Evolutionary conservation across 495 filamentous ascomycete species (phyloP).

Genomic region (Aspergillus haitiensis): DNA sequence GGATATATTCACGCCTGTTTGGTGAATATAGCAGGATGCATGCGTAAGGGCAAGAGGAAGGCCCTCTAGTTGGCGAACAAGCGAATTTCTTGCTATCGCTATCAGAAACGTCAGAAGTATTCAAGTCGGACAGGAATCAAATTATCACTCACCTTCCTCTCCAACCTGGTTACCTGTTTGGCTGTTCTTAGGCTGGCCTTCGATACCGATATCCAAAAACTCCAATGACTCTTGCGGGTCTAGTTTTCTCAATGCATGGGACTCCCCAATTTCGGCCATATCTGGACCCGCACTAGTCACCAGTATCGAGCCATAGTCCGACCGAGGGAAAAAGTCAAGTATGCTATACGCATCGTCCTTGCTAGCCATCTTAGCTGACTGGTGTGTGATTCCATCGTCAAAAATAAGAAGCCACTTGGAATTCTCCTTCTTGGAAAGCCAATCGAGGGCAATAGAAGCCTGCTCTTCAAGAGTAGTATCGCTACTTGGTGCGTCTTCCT

Average conservation of each 20-base stretch:
- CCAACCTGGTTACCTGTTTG: not conserved
- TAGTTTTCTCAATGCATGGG: not conserved
- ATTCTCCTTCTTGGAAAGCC: constrained; percentile 1
- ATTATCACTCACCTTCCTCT: not conserved
- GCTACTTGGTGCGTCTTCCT: not conserved
- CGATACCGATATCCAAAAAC: not conserved
- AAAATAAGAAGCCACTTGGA: not conserved
- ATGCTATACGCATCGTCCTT: not conserved
- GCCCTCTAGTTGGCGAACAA: not conserved
- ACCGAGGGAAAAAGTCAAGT: not conserved
- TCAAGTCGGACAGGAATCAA: not conserved
- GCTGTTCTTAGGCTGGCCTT: not conserved
- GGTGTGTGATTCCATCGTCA: not conserved
- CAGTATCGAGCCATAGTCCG: not conserved
- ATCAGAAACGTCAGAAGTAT: not conserved
- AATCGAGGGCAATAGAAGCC: not conserved
- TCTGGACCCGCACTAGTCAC: not conserved
- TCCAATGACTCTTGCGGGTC: not conserved
- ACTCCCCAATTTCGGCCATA: not conserved
- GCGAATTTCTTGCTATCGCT: not conserved
- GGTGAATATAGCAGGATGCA: not conserved
- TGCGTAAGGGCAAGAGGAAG: not conserved
- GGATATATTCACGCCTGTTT: not conserved
- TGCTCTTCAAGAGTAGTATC: not conserved
- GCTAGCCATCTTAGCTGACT: not conserved